Evolutionary conservation across 139 green algal genomes (phyloP), one percentile per base, ranked within the genome.

Genomic region (Chlorella sp.): DNA sequence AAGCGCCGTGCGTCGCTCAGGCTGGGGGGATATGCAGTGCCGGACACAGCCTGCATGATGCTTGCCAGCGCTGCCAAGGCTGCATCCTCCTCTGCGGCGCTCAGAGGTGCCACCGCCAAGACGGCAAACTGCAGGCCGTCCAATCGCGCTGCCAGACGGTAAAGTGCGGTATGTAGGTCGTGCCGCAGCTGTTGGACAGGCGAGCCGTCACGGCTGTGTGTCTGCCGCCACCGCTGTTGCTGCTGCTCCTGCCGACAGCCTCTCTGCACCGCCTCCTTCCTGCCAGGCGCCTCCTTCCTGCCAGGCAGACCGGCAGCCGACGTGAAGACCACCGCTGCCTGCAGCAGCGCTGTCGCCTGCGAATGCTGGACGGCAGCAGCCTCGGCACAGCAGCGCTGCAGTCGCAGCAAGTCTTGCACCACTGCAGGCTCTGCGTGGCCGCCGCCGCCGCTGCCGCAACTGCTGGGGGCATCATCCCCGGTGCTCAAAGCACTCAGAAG

Each of bases 1-100:
- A 79, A n/a, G n/a, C n/a, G n/a, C n/a, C n/a, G n/a, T n/a, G 15
- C 14, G 36, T 68, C 60, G 36, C 15, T 35, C 17, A 68, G 38
- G 36, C 60, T 68, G 35, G 60, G 60, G 11, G 66, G 66, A n/a
- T 11, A 21, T 40, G 33, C 66, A 45, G 29, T n/a, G 66, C 27
- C 65, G 8, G 74, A 65, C n/a, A 79, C 74, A 0, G 62, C 62
- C 53, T 74, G 74, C 74, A 79, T 41, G 15, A 79, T 29, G 29
- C 61, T 31, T 14, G 74, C 46, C 41, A 79, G 55, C 2, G 60
- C 62, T 2, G 25, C 53, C 40, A 74, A 5, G 11, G 62, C 43
- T 23, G 31, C 35, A 3, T 42, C 1, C 31, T 67, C 62, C n/a
- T 72, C n/a, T 25, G 25, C 23, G 0, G n/a, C n/a, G n/a, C n/a